Evolutionary conservation across 345 rosid species (phyloP).

Genomic region (Iberis pinnata): DNA sequence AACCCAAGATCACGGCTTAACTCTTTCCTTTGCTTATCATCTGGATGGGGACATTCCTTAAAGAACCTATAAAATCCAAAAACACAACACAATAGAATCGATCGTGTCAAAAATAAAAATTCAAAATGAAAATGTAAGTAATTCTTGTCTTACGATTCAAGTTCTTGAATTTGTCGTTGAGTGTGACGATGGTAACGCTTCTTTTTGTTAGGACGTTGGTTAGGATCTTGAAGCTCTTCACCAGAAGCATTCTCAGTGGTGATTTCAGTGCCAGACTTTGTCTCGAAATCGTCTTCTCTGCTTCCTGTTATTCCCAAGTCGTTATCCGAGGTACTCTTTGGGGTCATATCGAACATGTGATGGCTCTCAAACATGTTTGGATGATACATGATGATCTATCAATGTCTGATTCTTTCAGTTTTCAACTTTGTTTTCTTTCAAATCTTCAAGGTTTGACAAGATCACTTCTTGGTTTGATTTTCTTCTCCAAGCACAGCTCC

Average conservation of each 20-base stretch:
- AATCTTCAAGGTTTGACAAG: constrained; percentile 17
- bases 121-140: too few species aligned
- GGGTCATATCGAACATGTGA: constrained; percentile 62
- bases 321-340: constrained; percentile 49
- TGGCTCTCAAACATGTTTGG: constrained; percentile 70
- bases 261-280: constrained; percentile 67
- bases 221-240: constrained; percentile 70
- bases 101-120: too few species aligned
- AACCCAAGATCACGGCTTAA: constrained; percentile 65
- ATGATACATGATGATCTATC: constrained; percentile 63
- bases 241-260: constrained; percentile 48
- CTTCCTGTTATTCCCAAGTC: constrained; percentile 45
- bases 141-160: constrained; percentile 63
- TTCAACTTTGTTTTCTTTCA: constrained; percentile 18
- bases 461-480: constrained; percentile 19
- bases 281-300: constrained; percentile 74
- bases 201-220: constrained; percentile 55
- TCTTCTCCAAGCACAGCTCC: constrained; percentile 19
- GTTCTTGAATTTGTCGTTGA: constrained; percentile 90
- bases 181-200: constrained; percentile 96
- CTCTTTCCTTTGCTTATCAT: constrained; percentile 93
- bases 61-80: constrained; percentile 49
- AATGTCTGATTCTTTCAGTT: neutral
- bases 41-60: constrained; percentile 95
- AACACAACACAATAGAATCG: neutral